phyloP scores from a whole-genome alignment of 2,329 filamentous ascomycete genomes.

The Trichophyton benhamiae region DNA sequence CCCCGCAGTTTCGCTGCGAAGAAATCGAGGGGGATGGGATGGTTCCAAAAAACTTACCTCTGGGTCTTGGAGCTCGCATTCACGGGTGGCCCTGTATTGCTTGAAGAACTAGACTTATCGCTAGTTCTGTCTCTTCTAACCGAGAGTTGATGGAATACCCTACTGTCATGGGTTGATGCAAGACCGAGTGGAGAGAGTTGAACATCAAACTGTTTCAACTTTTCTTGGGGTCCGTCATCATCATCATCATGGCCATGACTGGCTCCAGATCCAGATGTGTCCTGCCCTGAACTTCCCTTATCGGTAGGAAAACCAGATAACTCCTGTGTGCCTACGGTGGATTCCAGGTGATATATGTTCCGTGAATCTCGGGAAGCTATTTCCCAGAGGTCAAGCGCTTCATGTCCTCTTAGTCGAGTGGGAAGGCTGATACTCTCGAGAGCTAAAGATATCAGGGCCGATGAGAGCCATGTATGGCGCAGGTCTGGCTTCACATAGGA shows the following conservation, averaged over 20 bases:
- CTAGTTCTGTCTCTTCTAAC: constrained; percentile 16
- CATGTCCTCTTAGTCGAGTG: constrained; percentile 42
- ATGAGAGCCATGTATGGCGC: constrained; percentile 63
- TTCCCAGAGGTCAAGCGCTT: constrained; percentile 36
- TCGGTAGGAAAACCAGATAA: not conserved
- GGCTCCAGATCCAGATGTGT: not conserved
- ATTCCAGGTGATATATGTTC: constrained; percentile 60
- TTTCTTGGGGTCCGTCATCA: not conserved
- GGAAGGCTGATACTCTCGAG: constrained; percentile 70
- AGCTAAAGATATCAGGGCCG: constrained; percentile 62
- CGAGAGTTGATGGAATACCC: constrained; percentile 27
- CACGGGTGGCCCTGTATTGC: not conserved
- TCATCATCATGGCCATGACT: not conserved
- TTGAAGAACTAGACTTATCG: not conserved
- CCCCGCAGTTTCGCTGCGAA: not conserved
- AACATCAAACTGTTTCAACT: constrained; percentile 27
- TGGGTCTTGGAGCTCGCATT: not conserved
- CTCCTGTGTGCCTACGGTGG: constrained; percentile 42
- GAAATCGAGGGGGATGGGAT: not conserved
- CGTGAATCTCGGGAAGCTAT: constrained; percentile 55
- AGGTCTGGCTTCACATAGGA: constrained; percentile 48
- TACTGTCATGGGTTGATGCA: constrained; percentile 17
- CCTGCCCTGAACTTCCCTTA: too few species aligned
- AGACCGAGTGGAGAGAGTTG: constrained; percentile 27
- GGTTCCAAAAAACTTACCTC: not conserved